These are phyloP conservation scores for Teunomyces pallodes DNA, from an alignment of 805 yeast genomes.

Conservation along the genomic window DNA sequence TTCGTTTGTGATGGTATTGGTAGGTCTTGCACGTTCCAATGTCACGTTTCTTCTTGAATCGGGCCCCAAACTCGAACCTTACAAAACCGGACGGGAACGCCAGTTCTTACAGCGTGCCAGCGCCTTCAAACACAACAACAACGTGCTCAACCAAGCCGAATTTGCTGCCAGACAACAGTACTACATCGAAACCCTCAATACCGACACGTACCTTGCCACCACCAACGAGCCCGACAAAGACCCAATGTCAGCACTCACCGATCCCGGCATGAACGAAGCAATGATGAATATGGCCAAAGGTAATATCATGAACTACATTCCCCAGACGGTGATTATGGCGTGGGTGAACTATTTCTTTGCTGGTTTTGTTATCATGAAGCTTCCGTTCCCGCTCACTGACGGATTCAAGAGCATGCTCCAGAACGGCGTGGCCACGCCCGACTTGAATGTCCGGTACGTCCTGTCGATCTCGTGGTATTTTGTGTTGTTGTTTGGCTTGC, in stretches of 20 bases:
- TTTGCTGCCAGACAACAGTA: constrained; percentile 53
- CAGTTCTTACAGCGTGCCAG: constrained; percentile 61
- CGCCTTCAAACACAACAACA: constrained; percentile 54
- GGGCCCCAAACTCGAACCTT: constrained; percentile 51
- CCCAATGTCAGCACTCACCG: constrained; percentile 57
- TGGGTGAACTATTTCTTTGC: constrained; percentile 94
- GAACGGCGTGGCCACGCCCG: constrained; percentile 77
- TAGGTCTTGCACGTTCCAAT: constrained; percentile 74
- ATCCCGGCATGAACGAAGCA: constrained; percentile 68
- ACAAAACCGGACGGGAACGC: constrained; percentile 51
- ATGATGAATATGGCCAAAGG: constrained; percentile 76
- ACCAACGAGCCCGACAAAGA: constrained; percentile 32
- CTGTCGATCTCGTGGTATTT: constrained; percentile 95
- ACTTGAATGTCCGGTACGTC: constrained; percentile 88
- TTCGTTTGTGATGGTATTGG: constrained; percentile 82
- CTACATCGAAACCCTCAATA: constrained; percentile 46
- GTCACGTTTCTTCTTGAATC: constrained; percentile 61
- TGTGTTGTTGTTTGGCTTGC: constrained; percentile 79
- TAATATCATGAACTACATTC: constrained; percentile 78
- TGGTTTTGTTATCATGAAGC: constrained; percentile 73
- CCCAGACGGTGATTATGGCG: constrained; percentile 92
- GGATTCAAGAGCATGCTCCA: constrained; percentile 93
- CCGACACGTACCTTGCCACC: constrained; percentile 57
- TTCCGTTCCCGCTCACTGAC: constrained; percentile 89
- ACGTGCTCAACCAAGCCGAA: constrained; percentile 49